A percentile compares a stretch with the other conserved stretches of the same genome.
phyloP scores from a whole-genome alignment of 2,329 filamentous ascomycete species.

The Fusarium sp. region DNA sequence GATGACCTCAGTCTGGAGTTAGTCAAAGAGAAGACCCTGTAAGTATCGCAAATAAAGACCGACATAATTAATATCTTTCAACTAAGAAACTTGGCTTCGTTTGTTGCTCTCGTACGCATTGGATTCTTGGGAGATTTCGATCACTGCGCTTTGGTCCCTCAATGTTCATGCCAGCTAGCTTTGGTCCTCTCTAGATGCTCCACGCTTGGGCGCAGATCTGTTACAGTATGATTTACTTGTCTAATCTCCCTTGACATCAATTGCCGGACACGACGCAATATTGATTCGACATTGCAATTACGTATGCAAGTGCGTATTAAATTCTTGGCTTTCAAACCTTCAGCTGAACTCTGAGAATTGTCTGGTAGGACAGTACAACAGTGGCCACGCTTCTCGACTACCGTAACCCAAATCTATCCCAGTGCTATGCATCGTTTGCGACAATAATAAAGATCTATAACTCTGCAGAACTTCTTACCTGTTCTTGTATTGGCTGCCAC shows the following conservation, averaged over 20 bases:
- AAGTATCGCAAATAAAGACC: slow-evolving; percentile 12
- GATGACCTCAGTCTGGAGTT: slow-evolving; percentile 21
- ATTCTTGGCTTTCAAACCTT: neutral
- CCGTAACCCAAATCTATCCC: neutral
- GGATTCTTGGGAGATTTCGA: slow-evolving; percentile 6
- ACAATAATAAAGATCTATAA: neutral
- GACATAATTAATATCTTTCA: slow-evolving; percentile 4
- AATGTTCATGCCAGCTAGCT: slow-evolving; percentile 1
- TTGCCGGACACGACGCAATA: slow-evolving; percentile 21
- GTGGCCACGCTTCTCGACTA: slow-evolving; percentile 11
- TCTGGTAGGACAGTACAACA: neutral
- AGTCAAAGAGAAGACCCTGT: slow-evolving; percentile 8
- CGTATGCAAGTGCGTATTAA: slow-evolving; percentile 14
- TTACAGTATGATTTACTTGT: slow-evolving; percentile 3
- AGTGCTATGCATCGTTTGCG: neutral
- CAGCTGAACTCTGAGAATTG: neutral
- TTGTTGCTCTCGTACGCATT: no score
- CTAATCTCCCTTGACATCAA: slow-evolving; percentile 25
- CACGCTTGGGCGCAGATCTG: slow-evolving; percentile 11
- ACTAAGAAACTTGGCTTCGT: neutral
- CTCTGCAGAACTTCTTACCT: neutral
- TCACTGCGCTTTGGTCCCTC: neutral
- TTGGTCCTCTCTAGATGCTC: slow-evolving; percentile 2
- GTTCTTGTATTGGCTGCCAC: neutral
- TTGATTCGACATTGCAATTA: slow-evolving; percentile 29